Evolutionary conservation across 768 basidiomycete species (phyloP).

Genomic region (Boletellus sp.): DNA sequence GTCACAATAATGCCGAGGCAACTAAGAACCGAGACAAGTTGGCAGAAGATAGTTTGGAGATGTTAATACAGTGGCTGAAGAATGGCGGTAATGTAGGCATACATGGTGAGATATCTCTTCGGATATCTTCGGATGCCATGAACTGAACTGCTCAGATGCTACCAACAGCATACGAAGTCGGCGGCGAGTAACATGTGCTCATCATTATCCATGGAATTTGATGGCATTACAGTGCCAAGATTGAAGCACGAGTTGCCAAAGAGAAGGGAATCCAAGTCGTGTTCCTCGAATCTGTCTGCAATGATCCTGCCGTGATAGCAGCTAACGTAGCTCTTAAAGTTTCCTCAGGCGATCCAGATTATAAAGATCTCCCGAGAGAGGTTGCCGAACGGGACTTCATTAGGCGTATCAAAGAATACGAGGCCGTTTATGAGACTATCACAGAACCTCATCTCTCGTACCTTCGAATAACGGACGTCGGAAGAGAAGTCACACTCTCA

Average conservation of each 20-base stretch:
- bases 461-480: conserved; percentile 90
- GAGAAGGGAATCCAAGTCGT: conserved; percentile 87
- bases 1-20: conserved; percentile 77
- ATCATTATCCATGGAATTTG: neutral
- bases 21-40: conserved; percentile 74
- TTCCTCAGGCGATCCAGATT: conserved; percentile 95
- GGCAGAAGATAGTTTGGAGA: conserved; percentile 89
- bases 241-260: conserved; percentile 75
- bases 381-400: conserved; percentile 88
- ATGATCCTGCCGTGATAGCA: conserved; percentile 91
- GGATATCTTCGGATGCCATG: neutral
- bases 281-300: conserved; percentile 93
- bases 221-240: conserved; percentile 57
- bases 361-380: conserved; percentile 82
- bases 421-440: conserved; percentile 93
- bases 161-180: conserved; percentile 85
- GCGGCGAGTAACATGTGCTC: conserved; percentile 44
- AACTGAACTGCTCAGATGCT: conserved; percentile 59
- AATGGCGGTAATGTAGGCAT: conserved; percentile 96
- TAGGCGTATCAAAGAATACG: conserved; percentile 88
- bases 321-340: conserved; percentile 97
- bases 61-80: conserved; percentile 92
- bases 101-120: conserved; percentile 59
- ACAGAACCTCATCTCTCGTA: conserved; percentile 88
- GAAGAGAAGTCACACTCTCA: conserved; percentile 79